Evolutionary conservation across 768 basidiomycete genomes (phyloP).

Genomic region (Lenzites betulinus): DNA sequence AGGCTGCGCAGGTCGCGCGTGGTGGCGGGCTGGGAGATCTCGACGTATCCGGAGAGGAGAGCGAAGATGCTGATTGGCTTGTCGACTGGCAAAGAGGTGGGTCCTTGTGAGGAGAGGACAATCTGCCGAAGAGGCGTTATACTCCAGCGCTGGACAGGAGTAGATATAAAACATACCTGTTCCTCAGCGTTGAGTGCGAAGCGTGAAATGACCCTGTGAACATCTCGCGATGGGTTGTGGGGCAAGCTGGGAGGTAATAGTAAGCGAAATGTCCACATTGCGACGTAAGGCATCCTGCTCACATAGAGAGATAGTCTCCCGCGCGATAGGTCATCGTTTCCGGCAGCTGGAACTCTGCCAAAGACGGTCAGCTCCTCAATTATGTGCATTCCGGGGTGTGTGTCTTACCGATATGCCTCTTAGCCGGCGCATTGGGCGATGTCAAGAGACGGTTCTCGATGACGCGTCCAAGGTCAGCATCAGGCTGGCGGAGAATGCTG

Average conservation of each 20-base stretch:
- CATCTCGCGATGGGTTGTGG: slow-evolving; percentile 41
- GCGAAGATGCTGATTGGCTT: slow-evolving; percentile 39
- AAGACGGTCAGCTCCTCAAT: not conserved
- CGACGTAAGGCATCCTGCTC: slow-evolving; percentile 10
- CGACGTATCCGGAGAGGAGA: slow-evolving; percentile 47
- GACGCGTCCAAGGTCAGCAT: slow-evolving; percentile 42
- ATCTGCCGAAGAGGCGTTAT: slow-evolving; percentile 28
- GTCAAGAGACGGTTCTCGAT: slow-evolving; percentile 44
- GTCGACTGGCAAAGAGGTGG: slow-evolving; percentile 43
- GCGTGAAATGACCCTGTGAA: slow-evolving; percentile 40
- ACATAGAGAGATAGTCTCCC: slow-evolving; percentile 53
- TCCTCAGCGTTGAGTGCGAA: slow-evolving; percentile 43
- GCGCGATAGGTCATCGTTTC: slow-evolving; percentile 40
- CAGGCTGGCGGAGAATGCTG: slow-evolving; percentile 38
- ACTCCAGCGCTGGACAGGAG: not conserved
- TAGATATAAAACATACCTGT: slow-evolving; percentile 30
- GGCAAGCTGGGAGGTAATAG: slow-evolving; percentile 34
- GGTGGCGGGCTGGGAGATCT: slow-evolving; percentile 50
- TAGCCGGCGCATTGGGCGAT: slow-evolving; percentile 39
- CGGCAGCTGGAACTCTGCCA: slow-evolving; percentile 43
- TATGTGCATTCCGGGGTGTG: not conserved
- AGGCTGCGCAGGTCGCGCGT: slow-evolving; percentile 42
- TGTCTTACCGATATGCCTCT: slow-evolving; percentile 44
- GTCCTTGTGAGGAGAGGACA: slow-evolving; percentile 38
- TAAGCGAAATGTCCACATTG: not conserved